Evolutionary conservation across 2,329 filamentous ascomycete species (phyloP), one percentile per base, ranked within the genome.

Genomic region (Aspergillus novofumigatus): DNA sequence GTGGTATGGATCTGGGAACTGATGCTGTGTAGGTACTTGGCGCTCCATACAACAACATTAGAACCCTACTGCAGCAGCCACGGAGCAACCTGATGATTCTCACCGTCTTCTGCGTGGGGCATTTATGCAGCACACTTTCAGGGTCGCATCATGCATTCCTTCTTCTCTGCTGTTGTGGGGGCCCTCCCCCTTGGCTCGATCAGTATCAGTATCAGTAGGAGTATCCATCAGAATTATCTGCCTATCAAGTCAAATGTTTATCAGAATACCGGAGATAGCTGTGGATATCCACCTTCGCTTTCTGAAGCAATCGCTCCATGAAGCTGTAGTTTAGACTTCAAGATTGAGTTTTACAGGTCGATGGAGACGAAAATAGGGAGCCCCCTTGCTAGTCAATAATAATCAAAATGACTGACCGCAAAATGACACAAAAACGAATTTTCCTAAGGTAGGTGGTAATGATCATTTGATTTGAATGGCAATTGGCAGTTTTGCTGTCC

Each of bases 81-180:
- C 47, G 49, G 25, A 54, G 41, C 51, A 45, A 55, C 50, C 48
- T 17, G 45, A 42, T 35, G 49, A 52, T 58, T 53, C 59, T 63
- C 61, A 62, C 59, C 57, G 61, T 63, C 57, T 62, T 58, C 51
- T 59, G 49, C 32, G 56, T 59, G 60, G 60, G 56, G 60, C 58
- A 48, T 29, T 35, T 23, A 32, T 49, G 51, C 48, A 56, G 51
- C 44, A 47, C 26, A 26, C 42, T 51, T 52, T 54, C 55, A 49
- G 53, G 49, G 57, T 61, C 53, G 51, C 55, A 58, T 62, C 59
- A 62, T 58, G 54, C 59, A 62, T 60, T 49, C 55, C 42, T 55
- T 54, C 42, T 55, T 54, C 32, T 42, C 51, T 35, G 29, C 47
- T 44, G 14, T 11, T 14, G 44, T 47, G 44, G 44, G 21, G 23